Conservation (phyloP, 176 grass and related monocot species). For the Zizania latifolia region DNA sequence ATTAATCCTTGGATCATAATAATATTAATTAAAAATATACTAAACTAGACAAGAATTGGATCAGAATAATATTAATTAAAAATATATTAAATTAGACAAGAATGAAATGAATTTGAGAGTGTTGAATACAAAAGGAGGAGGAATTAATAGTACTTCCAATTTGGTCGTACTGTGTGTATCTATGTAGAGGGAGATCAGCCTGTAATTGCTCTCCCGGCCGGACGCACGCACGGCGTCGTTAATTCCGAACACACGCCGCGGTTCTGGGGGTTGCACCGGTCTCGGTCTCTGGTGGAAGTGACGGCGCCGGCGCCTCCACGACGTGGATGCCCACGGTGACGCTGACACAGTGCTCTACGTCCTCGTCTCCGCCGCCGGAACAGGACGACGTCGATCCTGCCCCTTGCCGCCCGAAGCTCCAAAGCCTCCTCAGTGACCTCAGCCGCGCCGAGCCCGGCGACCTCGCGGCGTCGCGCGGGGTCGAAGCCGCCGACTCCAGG, state of each 20-base stretch:
- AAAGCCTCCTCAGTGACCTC: conserved; percentile 28
- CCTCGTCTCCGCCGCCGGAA: not conserved
- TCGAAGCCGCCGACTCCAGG: conserved; percentile 32
- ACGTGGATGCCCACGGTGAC: not conserved
- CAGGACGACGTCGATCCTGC: not conserved
- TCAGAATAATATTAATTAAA: too few species aligned
- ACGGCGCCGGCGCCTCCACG: not conserved
- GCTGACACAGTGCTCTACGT: not conserved
- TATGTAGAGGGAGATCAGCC: too few species aligned
- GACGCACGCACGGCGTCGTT: not conserved
- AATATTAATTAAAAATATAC: too few species aligned
- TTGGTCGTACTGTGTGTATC: too few species aligned
- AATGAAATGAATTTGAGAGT: not conserved
- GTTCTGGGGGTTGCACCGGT: not conserved
- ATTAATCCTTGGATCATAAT: too few species aligned
- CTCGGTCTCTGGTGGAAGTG: not conserved
- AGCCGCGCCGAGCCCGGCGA: conserved; percentile 13
- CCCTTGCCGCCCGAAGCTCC: conserved; percentile 40
- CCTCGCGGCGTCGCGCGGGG: conserved; percentile 6
- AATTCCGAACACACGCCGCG: not conserved
- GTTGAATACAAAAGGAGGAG: too few species aligned
- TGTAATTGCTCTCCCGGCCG: too few species aligned
- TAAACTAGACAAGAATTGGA: too few species aligned
- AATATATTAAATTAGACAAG: too few species aligned
- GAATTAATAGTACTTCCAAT: too few species aligned